Conservation (phyloP, 352 stramenopile species). For the Globisporangium spinosum region DNA sequence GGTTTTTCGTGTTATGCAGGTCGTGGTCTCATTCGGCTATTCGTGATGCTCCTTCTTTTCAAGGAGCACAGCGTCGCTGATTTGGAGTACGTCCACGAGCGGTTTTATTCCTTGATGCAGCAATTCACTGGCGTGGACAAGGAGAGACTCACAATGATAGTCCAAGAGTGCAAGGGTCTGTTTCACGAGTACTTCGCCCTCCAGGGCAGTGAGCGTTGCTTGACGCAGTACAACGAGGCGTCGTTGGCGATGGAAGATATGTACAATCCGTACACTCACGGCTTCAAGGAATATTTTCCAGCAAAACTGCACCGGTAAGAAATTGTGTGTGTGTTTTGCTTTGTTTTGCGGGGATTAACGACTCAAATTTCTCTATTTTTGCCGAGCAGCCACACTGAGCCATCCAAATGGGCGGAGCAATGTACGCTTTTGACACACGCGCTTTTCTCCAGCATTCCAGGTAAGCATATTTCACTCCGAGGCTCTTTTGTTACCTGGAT, state of each 20-base stretch:
- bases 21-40: slow-evolving; percentile 54
- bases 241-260: slow-evolving; percentile 26
- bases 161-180: slow-evolving; percentile 52
- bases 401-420: slow-evolving; percentile 63
- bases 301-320: slow-evolving; percentile 21
- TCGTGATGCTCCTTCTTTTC: slow-evolving; percentile 57
- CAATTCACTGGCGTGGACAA: slow-evolving; percentile 30
- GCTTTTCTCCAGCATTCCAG: slow-evolving; percentile 76
- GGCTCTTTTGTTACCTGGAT: neutral
- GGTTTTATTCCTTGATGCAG: slow-evolving; percentile 45
- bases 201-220: slow-evolving; percentile 10
- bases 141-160: slow-evolving; percentile 26
- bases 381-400: slow-evolving; percentile 42
- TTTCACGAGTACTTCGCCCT: slow-evolving; percentile 56
- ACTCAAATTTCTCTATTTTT: neutral
- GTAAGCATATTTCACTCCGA: slow-evolving; percentile 21
- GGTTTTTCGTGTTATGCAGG: slow-evolving; percentile 21
- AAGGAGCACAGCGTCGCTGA: slow-evolving; percentile 37
- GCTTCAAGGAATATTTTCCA: slow-evolving; percentile 22
- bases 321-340: neutral
- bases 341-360: too few relatives aligned
- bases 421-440: slow-evolving; percentile 80
- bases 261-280: slow-evolving; percentile 22
- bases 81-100: slow-evolving; percentile 33
- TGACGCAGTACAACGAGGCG: slow-evolving; percentile 19